phyloP scores from a whole-genome alignment of 495 filamentous ascomycete species.

The Parachaetomium inaequale region DNA sequence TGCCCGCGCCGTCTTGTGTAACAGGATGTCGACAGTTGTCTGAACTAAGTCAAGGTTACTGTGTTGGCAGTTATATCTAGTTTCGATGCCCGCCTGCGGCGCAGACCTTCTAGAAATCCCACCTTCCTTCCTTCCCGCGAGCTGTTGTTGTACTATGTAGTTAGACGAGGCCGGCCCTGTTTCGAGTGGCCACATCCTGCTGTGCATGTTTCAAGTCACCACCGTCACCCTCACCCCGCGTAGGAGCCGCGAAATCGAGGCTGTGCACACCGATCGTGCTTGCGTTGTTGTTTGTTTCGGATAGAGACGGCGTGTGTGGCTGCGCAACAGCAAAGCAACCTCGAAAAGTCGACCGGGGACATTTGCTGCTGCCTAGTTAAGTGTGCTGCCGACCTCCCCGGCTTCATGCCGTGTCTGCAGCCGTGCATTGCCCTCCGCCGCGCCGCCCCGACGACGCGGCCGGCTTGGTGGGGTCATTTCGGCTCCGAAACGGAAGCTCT shows the following conservation, averaged over 20 bases:
- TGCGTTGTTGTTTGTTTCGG: not conserved
- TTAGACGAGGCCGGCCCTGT: too few relatives aligned
- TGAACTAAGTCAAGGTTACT: too few relatives aligned
- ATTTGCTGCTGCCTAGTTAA: conserved; percentile 9
- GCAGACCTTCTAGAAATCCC: not conserved
- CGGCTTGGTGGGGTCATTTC: not conserved
- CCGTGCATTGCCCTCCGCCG: not conserved
- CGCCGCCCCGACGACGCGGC: not conserved
- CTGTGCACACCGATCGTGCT: not conserved
- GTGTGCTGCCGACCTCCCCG: not conserved
- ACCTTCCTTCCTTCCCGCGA: not conserved
- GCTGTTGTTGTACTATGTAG: too few relatives aligned
- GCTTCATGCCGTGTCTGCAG: not conserved
- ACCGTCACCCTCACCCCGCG: not conserved
- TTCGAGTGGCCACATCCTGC: not conserved
- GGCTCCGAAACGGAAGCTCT: not conserved
- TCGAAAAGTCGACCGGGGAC: not conserved
- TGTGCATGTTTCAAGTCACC: not conserved
- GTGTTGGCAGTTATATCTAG: not conserved
- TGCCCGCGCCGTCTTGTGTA: too few relatives aligned
- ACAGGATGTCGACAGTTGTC: too few relatives aligned
- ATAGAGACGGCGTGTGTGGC: not conserved
- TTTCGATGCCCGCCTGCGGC: not conserved
- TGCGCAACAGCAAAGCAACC: not conserved
- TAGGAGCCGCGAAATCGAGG: not conserved